Evolutionary conservation across 2,329 filamentous ascomycete genomes (phyloP).

Genomic region (Paracamarosporium sp.): DNA sequence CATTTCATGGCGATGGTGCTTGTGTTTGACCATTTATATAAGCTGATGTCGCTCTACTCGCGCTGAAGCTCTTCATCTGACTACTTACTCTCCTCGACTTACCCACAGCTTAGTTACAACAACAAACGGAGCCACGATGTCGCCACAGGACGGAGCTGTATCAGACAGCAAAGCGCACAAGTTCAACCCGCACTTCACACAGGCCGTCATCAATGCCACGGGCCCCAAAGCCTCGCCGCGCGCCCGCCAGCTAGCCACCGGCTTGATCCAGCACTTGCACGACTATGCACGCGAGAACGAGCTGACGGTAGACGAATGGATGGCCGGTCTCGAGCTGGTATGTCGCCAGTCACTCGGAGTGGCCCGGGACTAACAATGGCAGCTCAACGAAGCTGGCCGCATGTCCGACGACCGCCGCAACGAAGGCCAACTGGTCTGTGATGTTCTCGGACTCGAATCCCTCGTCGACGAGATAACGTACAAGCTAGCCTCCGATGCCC

Average conservation of each 20-base stretch:
- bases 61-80: not conserved
- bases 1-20: not conserved
- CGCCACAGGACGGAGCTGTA: constrained; percentile 20
- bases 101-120: not conserved
- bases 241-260: constrained; percentile 67
- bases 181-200: constrained; percentile 79
- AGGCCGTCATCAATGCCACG: constrained; percentile 75
- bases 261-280: constrained; percentile 75
- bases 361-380: not conserved
- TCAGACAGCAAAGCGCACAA: constrained; percentile 35
- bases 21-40: not conserved
- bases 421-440: constrained; percentile 67
- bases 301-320: constrained; percentile 80
- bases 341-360: not conserved
- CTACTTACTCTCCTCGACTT: not conserved
- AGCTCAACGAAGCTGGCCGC: constrained; percentile 67
- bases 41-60: not conserved
- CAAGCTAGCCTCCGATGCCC: constrained; percentile 62
- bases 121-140: constrained; percentile 19
- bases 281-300: constrained; percentile 80
- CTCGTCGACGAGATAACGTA: constrained; percentile 82
- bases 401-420: constrained; percentile 69
- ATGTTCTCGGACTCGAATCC: constrained; percentile 65
- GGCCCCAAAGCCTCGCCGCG: constrained; percentile 72
- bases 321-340: constrained; percentile 74